These are phyloP conservation scores for Alternaria angustiovoidea DNA, from an alignment of 2,329 filamentous ascomycete species.

Conservation along the genomic window DNA sequence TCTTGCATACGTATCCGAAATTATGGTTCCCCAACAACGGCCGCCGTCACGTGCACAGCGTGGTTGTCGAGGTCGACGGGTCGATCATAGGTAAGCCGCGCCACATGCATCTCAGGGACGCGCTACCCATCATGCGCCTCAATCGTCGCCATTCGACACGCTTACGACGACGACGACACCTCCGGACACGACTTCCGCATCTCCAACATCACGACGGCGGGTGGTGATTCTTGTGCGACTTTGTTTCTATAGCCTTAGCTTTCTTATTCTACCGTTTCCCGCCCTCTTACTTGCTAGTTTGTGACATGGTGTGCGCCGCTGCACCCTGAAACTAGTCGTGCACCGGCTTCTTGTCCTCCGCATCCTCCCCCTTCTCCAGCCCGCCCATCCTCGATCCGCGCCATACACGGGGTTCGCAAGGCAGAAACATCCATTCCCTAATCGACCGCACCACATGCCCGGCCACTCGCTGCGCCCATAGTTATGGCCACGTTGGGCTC, in stretches of 20 bases:
- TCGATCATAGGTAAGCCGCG: background rate
- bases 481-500: slow-evolving; percentile 52
- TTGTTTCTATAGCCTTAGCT: background rate
- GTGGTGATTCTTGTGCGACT: background rate
- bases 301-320: slow-evolving; percentile 27
- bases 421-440: slow-evolving; percentile 16
- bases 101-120: background rate
- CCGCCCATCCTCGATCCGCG: slow-evolving; percentile 8
- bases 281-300: slow-evolving; percentile 8
- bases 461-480: slow-evolving; percentile 25
- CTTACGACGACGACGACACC: background rate
- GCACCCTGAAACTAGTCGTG: slow-evolving; percentile 39
- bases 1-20: background rate
- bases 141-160: background rate
- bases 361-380: slow-evolving; percentile 17
- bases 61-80: background rate
- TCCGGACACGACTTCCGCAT: background rate
- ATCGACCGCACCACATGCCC: slow-evolving; percentile 36
- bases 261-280: background rate
- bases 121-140: slow-evolving; percentile 8
- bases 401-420: slow-evolving; percentile 13
- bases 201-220: background rate
- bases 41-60: background rate
- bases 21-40: background rate
- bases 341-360: slow-evolving; percentile 18